Conservation (phyloP, 306 rosid genomes). For the Vigna reflexopilosa region DNA sequence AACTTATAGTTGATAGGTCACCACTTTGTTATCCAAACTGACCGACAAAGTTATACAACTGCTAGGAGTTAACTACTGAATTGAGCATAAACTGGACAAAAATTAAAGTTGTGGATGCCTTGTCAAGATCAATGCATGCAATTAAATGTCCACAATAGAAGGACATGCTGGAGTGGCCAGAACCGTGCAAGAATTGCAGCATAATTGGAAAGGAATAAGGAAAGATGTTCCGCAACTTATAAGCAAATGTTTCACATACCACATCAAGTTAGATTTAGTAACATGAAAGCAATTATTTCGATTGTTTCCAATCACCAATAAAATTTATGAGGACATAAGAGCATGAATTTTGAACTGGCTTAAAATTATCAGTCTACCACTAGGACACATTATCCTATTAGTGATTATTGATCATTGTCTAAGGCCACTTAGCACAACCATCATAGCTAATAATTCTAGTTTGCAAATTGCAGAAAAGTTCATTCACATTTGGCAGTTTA, state of each 20-base stretch:
- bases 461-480: not conserved
- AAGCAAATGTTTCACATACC: conserved; percentile 6
- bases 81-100: conserved; percentile 9
- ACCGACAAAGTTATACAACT: conserved; percentile 11
- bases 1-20: not conserved
- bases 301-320: not conserved
- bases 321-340: not conserved
- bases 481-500: not conserved
- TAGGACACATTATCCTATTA: not conserved
- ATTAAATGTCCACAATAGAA: not conserved
- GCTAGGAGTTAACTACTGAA: conserved; percentile 18
- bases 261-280: conserved; percentile 8
- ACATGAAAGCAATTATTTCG: not conserved
- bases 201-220: not conserved
- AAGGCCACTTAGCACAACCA: not conserved
- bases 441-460: not conserved
- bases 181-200: conserved; percentile 17
- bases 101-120: conserved; percentile 14
- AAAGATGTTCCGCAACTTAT: not conserved
- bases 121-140: conserved; percentile 26
- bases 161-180: conserved; percentile 1
- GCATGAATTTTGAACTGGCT: not conserved
- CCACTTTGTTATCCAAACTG: conserved; percentile 22
- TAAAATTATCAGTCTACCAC: not conserved
- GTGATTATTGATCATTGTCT: not conserved